Base-by-base conservation (phyloP, 352 stramenopile species). In the Phytophthora pisi region DNA sequence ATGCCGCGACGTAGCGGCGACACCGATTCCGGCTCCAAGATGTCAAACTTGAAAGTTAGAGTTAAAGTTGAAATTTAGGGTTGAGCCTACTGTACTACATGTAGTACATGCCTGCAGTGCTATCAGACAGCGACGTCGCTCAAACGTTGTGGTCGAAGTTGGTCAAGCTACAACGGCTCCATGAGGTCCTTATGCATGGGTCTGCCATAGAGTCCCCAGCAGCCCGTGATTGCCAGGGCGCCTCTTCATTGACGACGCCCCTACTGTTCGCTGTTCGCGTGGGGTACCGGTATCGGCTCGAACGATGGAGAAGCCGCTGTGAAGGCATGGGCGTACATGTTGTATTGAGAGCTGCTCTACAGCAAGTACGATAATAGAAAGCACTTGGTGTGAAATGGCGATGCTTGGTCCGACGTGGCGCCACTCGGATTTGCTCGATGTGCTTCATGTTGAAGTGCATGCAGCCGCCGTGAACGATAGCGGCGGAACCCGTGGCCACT, bases 1-100 rank as follows among this genome's bases (percentile, higher is more conserved):
- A 49, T 26, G 54, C 36, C 34, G 51, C 56, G 51, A 71, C 46
- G 67, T 63, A 63, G 62, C 66, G 54, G 49, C 53, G 34, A 45
- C 47, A 45, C 52, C 40, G 15, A 55, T 66, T 50, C 66, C 42
- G 40, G 40, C 40, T 47, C 40, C 40, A 47, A 11, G 4, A 13
- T 16, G 40, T 20, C 7, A 47, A 47, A 13, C 40, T 23, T 47
- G 40, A 47, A 13, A 47, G 16, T 47, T 47, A 42, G 36, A 42
- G 36, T 42, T 42, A 42, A 47, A 47, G 16, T 47, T 47, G n/a
- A 47, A 18, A 47, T 47, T 47, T 46, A 16, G 34, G 36, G 5
- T 36, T 36, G 30, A 8, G 30, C 20, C 20, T 20, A 20, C 20
- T 20, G 20, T 20, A 20, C 20, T 20, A 20, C 20, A 20, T 20